A percentile compares a stretch with the other conserved stretches of the same genome.
These are phyloP conservation scores for Polymyxa betae DNA, from an alignment of 208 protist genomes.

Conservation along the genomic window DNA sequence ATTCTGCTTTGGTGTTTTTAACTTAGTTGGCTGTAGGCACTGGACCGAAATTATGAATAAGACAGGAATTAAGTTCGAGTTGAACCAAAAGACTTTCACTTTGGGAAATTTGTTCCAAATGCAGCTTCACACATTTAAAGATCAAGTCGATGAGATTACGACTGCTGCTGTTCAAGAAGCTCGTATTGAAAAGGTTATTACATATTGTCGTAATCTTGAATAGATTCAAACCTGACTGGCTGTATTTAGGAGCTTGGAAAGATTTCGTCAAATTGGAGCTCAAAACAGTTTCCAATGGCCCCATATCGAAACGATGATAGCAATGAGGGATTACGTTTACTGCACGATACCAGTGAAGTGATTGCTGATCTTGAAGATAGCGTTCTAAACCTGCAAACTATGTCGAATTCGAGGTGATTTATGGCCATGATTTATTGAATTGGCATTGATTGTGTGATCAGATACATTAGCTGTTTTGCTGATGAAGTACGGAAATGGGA, in stretches of 20 bases:
- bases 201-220: not conserved
- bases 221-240: not conserved
- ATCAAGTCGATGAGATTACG: constrained; percentile 91
- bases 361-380: constrained; percentile 95
- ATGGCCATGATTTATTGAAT: not conserved
- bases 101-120: constrained; percentile 94
- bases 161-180: constrained; percentile 88
- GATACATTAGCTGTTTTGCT: constrained; percentile 91
- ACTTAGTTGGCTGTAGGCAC: constrained; percentile 88
- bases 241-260: constrained; percentile 78
- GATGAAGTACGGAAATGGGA: constrained; percentile 94
- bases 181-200: constrained; percentile 84
- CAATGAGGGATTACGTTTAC: constrained; percentile 80
- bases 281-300: constrained; percentile 39
- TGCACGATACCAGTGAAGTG: constrained; percentile 92
- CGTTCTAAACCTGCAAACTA: constrained; percentile 94
- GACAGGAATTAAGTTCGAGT: constrained; percentile 89
- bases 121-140: constrained; percentile 90
- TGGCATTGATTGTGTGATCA: not conserved
- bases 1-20: constrained; percentile 27
- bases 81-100: constrained; percentile 89
- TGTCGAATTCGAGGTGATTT: constrained; percentile 85
- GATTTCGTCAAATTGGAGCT: constrained; percentile 91
- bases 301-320: constrained; percentile 50
- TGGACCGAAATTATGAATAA: constrained; percentile 94